phyloP scores from a whole-genome alignment of 495 filamentous ascomycete genomes.

The Terfezia boudieri region DNA sequence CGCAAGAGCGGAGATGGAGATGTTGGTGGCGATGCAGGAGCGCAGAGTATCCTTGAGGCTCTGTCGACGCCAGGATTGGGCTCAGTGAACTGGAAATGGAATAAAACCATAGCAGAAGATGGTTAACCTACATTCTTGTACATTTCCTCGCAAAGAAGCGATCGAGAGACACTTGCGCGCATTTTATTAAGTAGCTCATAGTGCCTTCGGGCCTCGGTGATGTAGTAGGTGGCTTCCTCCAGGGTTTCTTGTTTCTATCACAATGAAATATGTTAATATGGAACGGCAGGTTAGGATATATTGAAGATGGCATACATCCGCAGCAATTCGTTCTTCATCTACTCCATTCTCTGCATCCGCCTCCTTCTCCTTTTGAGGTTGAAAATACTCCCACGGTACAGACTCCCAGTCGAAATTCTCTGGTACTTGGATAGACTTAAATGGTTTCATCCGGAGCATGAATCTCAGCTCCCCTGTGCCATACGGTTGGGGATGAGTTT shows the following conservation, averaged over 20 bases:
- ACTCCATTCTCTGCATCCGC: slow-evolving; percentile 7
- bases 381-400: neutral
- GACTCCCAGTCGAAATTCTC: slow-evolving; percentile 1
- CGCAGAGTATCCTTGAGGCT: slow-evolving; percentile 16
- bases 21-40: slow-evolving; percentile 22
- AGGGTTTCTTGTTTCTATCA: slow-evolving; percentile 26
- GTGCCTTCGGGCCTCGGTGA: slow-evolving; percentile 38
- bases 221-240: slow-evolving; percentile 34
- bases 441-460: slow-evolving; percentile 79
- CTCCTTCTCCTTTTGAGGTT: slow-evolving; percentile 1
- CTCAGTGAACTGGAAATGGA: neutral
- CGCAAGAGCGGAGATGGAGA: slow-evolving; percentile 19
- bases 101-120: neutral
- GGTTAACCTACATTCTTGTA: slow-evolving; percentile 9
- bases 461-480: slow-evolving; percentile 49
- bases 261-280: neutral
- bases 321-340: too few relatives aligned
- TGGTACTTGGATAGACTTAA: slow-evolving; percentile 25
- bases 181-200: slow-evolving; percentile 38
- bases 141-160: slow-evolving; percentile 12
- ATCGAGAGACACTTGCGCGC: slow-evolving; percentile 24
- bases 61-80: neutral
- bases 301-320: too few relatives aligned
- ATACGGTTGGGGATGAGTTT: slow-evolving; percentile 46
- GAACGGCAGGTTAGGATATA: neutral